Conservation (phyloP, 768 basidiomycete species). For the Coprinopsis sp. region DNA sequence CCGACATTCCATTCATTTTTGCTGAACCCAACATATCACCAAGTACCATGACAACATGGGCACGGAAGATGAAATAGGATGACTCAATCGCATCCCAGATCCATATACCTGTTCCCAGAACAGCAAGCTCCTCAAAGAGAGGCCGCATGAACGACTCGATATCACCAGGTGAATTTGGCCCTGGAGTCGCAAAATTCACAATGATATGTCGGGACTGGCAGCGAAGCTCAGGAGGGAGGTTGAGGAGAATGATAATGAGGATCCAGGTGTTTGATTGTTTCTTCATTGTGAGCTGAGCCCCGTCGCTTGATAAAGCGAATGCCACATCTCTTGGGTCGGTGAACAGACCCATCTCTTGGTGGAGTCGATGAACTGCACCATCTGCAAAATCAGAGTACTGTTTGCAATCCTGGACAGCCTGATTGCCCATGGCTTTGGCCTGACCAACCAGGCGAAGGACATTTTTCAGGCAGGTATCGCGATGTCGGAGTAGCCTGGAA, state of each 20-base stretch:
- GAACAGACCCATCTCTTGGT: conserved; percentile 14
- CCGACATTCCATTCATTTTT: conserved; percentile 27
- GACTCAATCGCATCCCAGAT: conserved; percentile 27
- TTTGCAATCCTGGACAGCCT: conserved; percentile 4
- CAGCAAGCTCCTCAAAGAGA: conserved; percentile 25
- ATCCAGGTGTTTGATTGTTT: conserved; percentile 26
- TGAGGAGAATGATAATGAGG: conserved; percentile 18
- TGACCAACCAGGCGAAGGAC: conserved; percentile 10
- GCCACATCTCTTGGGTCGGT: conserved; percentile 19
- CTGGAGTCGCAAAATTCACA: conserved; percentile 19
- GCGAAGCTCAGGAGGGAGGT: conserved; percentile 17
- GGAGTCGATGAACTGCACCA: conserved; percentile 16
- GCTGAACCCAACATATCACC: conserved; percentile 32
- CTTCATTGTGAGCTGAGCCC: conserved; percentile 26
- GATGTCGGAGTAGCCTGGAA: conserved; percentile 13
- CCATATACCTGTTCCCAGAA: conserved; percentile 26
- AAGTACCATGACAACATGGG: conserved; percentile 16
- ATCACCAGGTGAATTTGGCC: conserved; percentile 20
- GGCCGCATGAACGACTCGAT: conserved; percentile 19
- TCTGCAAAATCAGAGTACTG: conserved; percentile 20
- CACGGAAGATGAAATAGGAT: conserved; percentile 18
- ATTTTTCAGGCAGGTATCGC: conserved; percentile 14
- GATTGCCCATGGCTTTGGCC: not conserved
- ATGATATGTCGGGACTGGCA: conserved; percentile 14
- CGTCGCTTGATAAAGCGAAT: conserved; percentile 22